These are phyloP conservation scores for Berberis vulgaris DNA, from an alignment of 164 flowering plant genomes.

Conservation along the genomic window DNA sequence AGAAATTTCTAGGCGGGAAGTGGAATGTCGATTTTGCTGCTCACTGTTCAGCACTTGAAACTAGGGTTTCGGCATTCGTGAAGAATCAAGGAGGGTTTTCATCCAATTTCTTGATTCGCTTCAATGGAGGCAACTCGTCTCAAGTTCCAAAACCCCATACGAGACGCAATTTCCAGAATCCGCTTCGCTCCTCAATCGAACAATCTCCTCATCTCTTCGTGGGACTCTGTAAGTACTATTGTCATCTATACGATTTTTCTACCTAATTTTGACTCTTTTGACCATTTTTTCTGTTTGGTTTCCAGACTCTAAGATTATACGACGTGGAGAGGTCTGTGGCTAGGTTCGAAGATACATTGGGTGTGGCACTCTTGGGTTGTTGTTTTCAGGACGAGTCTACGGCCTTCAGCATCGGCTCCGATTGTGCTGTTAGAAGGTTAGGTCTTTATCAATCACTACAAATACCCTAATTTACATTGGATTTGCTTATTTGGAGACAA, in stretches of 20 bases:
- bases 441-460: not conserved
- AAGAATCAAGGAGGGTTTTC: not conserved
- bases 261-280: not conserved
- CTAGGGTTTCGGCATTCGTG: constrained; percentile 2
- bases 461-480: too few species aligned
- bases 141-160: constrained; percentile 34
- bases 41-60: not conserved
- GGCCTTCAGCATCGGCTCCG: constrained; percentile 50
- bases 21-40: not conserved
- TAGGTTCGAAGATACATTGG: constrained; percentile 36
- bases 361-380: constrained; percentile 61
- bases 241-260: not conserved
- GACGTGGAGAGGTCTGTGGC: constrained; percentile 49
- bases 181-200: constrained; percentile 68
- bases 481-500: too few species aligned
- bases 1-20: not conserved
- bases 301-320: constrained; percentile 53
- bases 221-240: constrained; percentile 61
- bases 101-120: not conserved
- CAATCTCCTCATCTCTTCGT: constrained; percentile 75
- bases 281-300: not conserved
- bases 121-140: constrained; percentile 39
- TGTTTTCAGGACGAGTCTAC: constrained; percentile 59
- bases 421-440: constrained; percentile 60
- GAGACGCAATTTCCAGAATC: constrained; percentile 64